Base-by-base conservation (phyloP, 768 basidiomycete genomes). In the Leccinum fibrillosum region DNA sequence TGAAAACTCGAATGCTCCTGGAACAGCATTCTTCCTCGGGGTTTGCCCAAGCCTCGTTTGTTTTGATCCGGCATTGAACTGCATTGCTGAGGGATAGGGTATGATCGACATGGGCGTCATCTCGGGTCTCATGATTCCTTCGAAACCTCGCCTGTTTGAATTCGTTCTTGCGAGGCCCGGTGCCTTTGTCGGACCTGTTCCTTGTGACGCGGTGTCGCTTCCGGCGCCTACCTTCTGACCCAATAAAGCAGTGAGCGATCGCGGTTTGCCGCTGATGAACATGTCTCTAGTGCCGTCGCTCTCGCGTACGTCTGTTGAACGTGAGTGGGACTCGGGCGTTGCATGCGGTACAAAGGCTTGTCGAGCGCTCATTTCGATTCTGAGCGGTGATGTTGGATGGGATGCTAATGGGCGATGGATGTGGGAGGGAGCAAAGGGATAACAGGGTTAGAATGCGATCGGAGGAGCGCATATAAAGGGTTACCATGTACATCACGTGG, bases 291-390 rank as follows among this genome's bases (percentile, higher is more conserved):
- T 53, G 12, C 35, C 52, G 4, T 69, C 62, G 39, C 39, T 53
- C 21, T 49, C 19, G 26, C 15, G 49, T 4, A 25, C 17, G 25
- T 62, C 64, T 11, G 54, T 39, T 0, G 56, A 23, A n/a, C 42
- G 58, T 26, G 44, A 26, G 23, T 53, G 59, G 17, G 56, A n/a
- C 21, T 65, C 61, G 9, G 64, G 56, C 11, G 60, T 53, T 1
- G 66, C 50, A 7, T 60, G 67, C 4, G 69, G 70, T 32, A 64
- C 10, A 52, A 71, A 71, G 6, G 64, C 61, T 15, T 70, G 70
- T 51, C 69, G 23, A 2, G 69, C 66, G 35, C 70, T 71, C 69
- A 71, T 71, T 11, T 37, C 21, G 26, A 48, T 10, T 23, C 5
- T 28, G 12, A 11, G 15, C 10, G n/a, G 19, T 2, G 19, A 32